Evolutionary conservation across 164 flowering plant genomes (phyloP).

Genomic region (Pachysandra terminalis): DNA sequence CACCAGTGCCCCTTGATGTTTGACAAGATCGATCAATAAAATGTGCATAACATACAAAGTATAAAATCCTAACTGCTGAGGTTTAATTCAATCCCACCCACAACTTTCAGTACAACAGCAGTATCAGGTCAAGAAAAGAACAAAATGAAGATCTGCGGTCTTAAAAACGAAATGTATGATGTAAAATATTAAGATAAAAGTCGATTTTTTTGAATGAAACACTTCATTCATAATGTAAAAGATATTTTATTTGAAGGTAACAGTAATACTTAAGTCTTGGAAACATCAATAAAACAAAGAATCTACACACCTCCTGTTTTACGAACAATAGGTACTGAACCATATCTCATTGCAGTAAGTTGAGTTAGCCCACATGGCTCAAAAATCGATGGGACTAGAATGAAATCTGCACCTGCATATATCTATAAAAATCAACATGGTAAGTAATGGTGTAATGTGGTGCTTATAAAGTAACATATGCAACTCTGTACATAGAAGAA

Average conservation of each 20-base stretch:
- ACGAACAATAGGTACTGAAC: slow-evolving; percentile 91
- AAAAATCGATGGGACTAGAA: slow-evolving; percentile 91
- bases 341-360: slow-evolving; percentile 93
- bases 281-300: neutral
- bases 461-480: neutral
- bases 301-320: slow-evolving; percentile 83
- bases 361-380: slow-evolving; percentile 99
- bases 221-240: neutral
- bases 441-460: neutral
- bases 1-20: neutral
- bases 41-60: neutral
- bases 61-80: neutral
- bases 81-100: neutral
- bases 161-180: no score
- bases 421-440: slow-evolving; percentile 42
- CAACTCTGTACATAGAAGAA: slow-evolving; percentile 2
- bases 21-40: neutral
- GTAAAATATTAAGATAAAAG: no score
- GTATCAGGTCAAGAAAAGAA: no score
- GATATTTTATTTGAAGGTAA: neutral
- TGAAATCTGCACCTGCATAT: slow-evolving; percentile 95
- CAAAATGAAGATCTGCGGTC: no score
- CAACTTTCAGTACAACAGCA: neutral
- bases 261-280: neutral
- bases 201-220: neutral